Percentiles rank a stretch among this genome's conserved stretches.
phyloP scores from a whole-genome alignment of 208 protist genomes.

The Willaertia magna region DNA sequence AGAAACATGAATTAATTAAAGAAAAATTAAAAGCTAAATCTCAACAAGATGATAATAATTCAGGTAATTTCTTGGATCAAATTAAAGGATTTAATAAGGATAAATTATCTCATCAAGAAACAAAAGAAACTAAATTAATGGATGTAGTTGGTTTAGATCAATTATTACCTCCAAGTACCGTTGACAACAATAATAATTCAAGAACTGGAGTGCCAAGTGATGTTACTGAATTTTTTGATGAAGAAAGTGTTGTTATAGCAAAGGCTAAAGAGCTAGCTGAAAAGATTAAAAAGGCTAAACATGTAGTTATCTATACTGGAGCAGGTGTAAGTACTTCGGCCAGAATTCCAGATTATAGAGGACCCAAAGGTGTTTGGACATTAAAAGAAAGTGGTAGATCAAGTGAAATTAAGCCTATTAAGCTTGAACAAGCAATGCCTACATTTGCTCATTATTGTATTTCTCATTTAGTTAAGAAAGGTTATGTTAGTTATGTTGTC shows the following conservation, averaged over 20 bases:
- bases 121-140: background rate
- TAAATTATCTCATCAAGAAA: background rate
- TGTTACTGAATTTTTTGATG: background rate
- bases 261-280: background rate
- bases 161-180: no score
- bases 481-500: background rate
- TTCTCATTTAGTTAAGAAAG: background rate
- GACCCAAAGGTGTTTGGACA: background rate
- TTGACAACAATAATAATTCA: background rate
- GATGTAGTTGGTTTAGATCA: background rate
- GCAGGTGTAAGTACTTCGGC: background rate
- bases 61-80: background rate
- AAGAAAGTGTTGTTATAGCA: background rate
- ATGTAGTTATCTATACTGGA: background rate
- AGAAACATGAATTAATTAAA: no score
- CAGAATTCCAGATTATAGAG: background rate
- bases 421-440: background rate
- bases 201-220: background rate
- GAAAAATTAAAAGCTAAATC: no score
- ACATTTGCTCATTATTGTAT: background rate
- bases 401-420: background rate
- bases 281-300: background rate
- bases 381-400: background rate
- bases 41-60: no score
- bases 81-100: background rate